phyloP scores from a whole-genome alignment of 192 early-diverging fungal species.

The Coemansia sp. region DNA sequence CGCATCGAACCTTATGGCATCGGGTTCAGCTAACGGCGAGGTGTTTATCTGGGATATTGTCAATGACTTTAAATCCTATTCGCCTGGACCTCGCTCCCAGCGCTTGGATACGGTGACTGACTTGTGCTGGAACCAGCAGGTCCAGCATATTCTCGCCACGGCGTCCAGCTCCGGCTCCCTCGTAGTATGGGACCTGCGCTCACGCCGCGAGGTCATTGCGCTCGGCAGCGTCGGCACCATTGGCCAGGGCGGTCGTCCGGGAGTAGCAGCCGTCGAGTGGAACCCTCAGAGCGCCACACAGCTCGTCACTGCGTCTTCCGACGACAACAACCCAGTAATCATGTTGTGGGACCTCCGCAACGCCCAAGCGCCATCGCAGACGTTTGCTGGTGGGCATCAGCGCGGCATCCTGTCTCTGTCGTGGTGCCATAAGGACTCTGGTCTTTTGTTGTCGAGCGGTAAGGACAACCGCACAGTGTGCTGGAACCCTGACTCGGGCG shows the following conservation, averaged over 20 bases:
- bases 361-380: constrained; percentile 88
- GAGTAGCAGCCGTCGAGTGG: constrained; percentile 85
- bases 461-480: constrained; percentile 95
- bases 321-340: constrained; percentile 87
- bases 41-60: constrained; percentile 94
- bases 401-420: constrained; percentile 91
- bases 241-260: constrained; percentile 12
- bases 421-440: constrained; percentile 95
- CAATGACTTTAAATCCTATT: constrained; percentile 84
- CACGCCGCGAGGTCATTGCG: constrained; percentile 81
- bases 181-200: constrained; percentile 95
- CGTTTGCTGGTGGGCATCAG: constrained; percentile 75
- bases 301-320: constrained; percentile 89
- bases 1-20: constrained; percentile 83
- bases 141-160: constrained; percentile 90
- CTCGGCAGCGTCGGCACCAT: constrained; percentile 64
- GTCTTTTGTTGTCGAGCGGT: constrained; percentile 88
- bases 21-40: constrained; percentile 90
- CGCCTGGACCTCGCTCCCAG: constrained; percentile 81
- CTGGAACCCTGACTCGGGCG: constrained; percentile 86
- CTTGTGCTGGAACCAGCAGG: constrained; percentile 91
- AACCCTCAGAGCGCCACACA: constrained; percentile 94
- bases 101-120: constrained; percentile 87
- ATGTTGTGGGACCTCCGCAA: constrained; percentile 96
- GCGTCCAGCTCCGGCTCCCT: constrained; percentile 90